Conservation (phyloP, 441 rosid genomes). For the Gossypium schwendimanii region DNA sequence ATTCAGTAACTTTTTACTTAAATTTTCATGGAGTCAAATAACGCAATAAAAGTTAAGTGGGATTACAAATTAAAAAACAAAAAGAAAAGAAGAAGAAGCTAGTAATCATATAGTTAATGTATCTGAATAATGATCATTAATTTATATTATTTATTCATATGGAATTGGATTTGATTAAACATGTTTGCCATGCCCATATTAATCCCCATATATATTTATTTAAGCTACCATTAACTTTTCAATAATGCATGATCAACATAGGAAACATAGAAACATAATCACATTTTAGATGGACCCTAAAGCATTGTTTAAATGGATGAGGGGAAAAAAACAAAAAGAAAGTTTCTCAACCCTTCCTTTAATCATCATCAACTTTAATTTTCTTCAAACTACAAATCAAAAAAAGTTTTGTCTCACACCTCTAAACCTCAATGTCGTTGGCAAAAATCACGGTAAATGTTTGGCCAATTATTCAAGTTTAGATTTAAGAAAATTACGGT, state of each 20-base stretch:
- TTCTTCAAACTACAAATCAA: neutral
- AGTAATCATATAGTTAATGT: neutral
- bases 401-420: neutral
- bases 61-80: neutral
- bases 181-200: constrained; percentile 16
- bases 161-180: neutral
- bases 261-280: constrained; percentile 35
- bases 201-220: neutral
- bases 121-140: neutral
- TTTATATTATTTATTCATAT: neutral
- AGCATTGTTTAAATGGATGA: neutral
- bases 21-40: too few species aligned
- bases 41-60: too few species aligned
- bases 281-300: constrained; percentile 21
- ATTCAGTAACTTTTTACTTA: too few species aligned
- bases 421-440: neutral
- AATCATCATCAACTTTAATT: neutral
- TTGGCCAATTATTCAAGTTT: neutral
- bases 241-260: constrained; percentile 22
- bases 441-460: neutral
- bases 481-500: neutral
- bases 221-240: neutral
- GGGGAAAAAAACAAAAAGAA: neutral
- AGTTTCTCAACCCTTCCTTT: neutral
- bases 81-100: too few species aligned